Conservation (phyloP, 768 basidiomycete genomes). For the Kwoniella bestiolae region DNA sequence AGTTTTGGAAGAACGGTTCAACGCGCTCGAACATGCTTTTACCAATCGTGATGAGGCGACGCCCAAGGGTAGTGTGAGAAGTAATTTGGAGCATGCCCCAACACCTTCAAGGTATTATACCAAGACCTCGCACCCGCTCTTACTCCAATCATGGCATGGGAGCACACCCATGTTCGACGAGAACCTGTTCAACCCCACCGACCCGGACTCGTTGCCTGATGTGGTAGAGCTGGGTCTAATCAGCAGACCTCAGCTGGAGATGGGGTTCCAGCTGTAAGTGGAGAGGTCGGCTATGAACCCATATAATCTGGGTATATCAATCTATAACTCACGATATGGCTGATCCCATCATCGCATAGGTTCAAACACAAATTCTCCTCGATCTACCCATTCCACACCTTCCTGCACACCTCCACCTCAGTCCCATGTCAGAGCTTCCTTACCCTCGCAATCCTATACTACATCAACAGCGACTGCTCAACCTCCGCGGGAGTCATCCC, state of each 20-base stretch:
- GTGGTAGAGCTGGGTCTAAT: conserved; percentile 2
- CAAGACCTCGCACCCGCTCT: neutral
- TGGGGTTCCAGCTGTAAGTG: conserved; percentile 27
- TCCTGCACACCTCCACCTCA: conserved; percentile 12
- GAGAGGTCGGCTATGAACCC: too few relatives aligned
- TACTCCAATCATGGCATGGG: neutral
- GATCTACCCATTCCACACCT: conserved; percentile 14
- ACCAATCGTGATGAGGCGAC: too few relatives aligned
- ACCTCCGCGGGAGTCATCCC: too few relatives aligned
- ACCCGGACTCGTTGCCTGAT: conserved; percentile 12
- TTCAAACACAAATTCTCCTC: conserved; percentile 25
- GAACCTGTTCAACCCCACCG: conserved; percentile 6
- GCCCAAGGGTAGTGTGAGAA: too few relatives aligned
- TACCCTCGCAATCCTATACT: conserved; percentile 3
- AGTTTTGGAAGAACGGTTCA: conserved; percentile 18
- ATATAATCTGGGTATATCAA: too few relatives aligned
- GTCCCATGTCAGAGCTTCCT: conserved; percentile 16
- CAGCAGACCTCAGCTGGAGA: conserved; percentile 13
- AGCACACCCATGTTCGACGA: conserved; percentile 10
- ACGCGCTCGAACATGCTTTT: conserved; percentile 6
- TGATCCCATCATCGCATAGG: too few relatives aligned
- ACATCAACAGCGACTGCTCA: too few relatives aligned
- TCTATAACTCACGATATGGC: too few relatives aligned
- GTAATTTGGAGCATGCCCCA: neutral
- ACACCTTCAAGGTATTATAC: neutral